These are phyloP conservation scores for Fusarium staphyleae DNA, from an alignment of 2,329 filamentous ascomycete species.

Conservation along the genomic window DNA sequence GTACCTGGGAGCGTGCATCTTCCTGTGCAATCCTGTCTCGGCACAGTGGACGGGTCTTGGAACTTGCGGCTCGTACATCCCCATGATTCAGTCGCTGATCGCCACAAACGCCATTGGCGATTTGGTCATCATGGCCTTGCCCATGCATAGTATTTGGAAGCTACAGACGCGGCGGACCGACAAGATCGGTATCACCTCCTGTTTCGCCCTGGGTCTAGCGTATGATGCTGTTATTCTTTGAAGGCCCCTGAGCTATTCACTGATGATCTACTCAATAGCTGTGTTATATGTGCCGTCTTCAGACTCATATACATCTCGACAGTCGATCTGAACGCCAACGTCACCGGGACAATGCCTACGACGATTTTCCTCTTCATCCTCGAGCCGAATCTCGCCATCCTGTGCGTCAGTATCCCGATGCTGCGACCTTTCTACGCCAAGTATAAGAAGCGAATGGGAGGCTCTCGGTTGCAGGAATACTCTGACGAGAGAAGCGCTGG, in stretches of 20 bases:
- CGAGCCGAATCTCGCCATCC: constrained; percentile 51
- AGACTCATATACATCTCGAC: constrained; percentile 49
- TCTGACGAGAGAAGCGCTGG: constrained; percentile 31
- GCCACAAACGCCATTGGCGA: constrained; percentile 50
- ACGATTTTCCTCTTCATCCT: constrained; percentile 50
- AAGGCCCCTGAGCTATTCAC: neutral
- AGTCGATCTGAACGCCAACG: constrained; percentile 46
- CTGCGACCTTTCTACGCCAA: constrained; percentile 47
- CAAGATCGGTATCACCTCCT: constrained; percentile 49
- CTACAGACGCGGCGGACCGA: constrained; percentile 47
- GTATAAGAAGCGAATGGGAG: constrained; percentile 45
- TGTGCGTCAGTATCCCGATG: constrained; percentile 54
- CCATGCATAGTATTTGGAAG: constrained; percentile 49
- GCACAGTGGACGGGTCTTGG: constrained; percentile 51
- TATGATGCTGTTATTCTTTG: constrained; percentile 23
- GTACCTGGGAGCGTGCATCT: constrained; percentile 51
- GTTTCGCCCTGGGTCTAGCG: constrained; percentile 48
- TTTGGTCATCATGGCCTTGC: constrained; percentile 48
- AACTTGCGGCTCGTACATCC: constrained; percentile 46
- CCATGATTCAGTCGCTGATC: constrained; percentile 48
- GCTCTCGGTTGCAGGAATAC: constrained; percentile 41
- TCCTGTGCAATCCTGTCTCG: constrained; percentile 55
- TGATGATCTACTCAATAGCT: constrained; percentile 40
- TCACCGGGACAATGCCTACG: constrained; percentile 51
- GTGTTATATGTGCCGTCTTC: constrained; percentile 49